A percentile compares a stretch with the other conserved stretches of the same genome.
Evolutionary conservation across 78 protist species (phyloP).

Genomic region (Pigoraptor vietnamica): DNA sequence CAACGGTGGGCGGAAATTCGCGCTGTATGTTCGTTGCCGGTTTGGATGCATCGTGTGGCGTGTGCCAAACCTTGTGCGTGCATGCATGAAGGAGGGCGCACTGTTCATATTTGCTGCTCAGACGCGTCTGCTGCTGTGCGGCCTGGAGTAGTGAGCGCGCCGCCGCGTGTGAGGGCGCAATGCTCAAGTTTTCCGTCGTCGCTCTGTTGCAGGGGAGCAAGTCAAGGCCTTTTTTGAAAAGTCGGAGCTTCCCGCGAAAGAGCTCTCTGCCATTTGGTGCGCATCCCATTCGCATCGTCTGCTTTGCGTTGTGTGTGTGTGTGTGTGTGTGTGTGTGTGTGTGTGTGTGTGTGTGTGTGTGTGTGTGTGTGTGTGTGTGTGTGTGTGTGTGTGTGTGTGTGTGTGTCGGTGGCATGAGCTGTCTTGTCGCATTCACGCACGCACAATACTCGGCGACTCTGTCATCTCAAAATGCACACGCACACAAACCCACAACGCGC

Average conservation of each 20-base stretch:
- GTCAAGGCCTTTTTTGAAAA: background rate
- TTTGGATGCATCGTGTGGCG: background rate
- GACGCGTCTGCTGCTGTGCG: too few species aligned
- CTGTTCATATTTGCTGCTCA: too few species aligned
- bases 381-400: too few species aligned
- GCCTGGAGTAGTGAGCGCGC: too few species aligned
- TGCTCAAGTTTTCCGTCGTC: background rate
- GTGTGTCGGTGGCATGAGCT: too few species aligned
- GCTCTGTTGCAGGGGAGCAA: background rate
- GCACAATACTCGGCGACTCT: too few species aligned
- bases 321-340: background rate
- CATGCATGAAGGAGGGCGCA: too few species aligned
- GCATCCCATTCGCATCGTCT: background rate
- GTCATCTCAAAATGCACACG: too few species aligned
- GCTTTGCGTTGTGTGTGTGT: background rate
- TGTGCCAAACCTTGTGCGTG: too few species aligned
- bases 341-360: background rate
- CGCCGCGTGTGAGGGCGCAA: background rate
- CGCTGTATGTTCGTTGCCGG: background rate
- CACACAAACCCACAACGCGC: too few species aligned
- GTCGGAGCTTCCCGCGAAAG: background rate
- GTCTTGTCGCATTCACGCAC: too few species aligned
- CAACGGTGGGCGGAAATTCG: background rate
- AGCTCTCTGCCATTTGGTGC: background rate
- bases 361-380: too few species aligned